Conservation (phyloP, 768 basidiomycete genomes). For the Neoboletus subvelutipes region DNA sequence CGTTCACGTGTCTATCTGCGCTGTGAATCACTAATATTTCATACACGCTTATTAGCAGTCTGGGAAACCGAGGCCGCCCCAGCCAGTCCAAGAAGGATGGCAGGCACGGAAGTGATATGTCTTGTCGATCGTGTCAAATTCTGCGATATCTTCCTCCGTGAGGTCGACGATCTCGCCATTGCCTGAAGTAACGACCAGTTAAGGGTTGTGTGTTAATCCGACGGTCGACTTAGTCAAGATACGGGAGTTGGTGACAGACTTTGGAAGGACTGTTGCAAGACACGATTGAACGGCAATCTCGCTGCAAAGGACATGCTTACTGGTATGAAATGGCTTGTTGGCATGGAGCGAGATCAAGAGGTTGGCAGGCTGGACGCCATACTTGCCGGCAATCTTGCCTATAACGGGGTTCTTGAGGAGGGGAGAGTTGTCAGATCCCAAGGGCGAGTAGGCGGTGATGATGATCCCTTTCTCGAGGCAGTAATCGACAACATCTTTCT, state of each 20-base stretch:
- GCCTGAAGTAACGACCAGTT: slow-evolving; percentile 23
- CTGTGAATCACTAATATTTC: background rate
- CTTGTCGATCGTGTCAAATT: slow-evolving; percentile 58
- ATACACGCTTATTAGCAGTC: slow-evolving; percentile 37
- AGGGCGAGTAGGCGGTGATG: slow-evolving; percentile 73
- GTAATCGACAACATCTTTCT: slow-evolving; percentile 61
- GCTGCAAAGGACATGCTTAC: slow-evolving; percentile 23
- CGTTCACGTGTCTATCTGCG: background rate
- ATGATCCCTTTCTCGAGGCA: slow-evolving; percentile 62
- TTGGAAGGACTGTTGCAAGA: slow-evolving; percentile 53
- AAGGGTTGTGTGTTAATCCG: background rate
- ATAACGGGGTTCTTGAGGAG: slow-evolving; percentile 59
- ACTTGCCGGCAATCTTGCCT: slow-evolving; percentile 55
- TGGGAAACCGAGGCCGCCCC: slow-evolving; percentile 59
- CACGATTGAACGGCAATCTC: background rate
- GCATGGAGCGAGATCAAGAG: slow-evolving; percentile 71
- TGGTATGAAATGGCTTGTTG: slow-evolving; percentile 55
- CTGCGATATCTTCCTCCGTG: slow-evolving; percentile 54
- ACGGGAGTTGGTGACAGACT: slow-evolving; percentile 68
- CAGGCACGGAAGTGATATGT: slow-evolving; percentile 59
- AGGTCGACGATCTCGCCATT: slow-evolving; percentile 62
- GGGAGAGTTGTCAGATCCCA: slow-evolving; percentile 67
- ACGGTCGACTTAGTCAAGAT: slow-evolving; percentile 44
- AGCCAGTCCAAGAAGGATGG: slow-evolving; percentile 60
- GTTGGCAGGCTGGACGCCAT: slow-evolving; percentile 56